These are phyloP conservation scores for Suhomyces kunorum DNA, from an alignment of 1,139 yeast species.

Conservation along the genomic window DNA sequence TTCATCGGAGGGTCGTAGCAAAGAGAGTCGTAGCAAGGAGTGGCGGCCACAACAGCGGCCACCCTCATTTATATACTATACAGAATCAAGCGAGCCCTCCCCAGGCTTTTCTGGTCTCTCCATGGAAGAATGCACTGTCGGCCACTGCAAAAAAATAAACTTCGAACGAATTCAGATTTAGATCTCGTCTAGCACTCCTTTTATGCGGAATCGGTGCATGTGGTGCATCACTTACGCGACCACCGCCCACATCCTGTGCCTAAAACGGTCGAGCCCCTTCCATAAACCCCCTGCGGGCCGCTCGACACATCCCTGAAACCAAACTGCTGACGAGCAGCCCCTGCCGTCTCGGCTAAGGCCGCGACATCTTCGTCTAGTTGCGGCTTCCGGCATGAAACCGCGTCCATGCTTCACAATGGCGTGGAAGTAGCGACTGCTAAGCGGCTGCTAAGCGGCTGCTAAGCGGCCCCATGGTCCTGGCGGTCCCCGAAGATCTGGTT, in stretches of 20 bases:
- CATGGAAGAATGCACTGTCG: constrained; percentile 1
- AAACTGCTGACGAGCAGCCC: neutral
- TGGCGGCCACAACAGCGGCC: neutral
- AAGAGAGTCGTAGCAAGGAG: no score
- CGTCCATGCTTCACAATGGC: no score
- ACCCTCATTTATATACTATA: neutral
- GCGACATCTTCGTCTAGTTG: no score
- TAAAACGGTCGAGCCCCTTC: constrained; percentile 4
- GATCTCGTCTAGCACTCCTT: constrained; percentile 7
- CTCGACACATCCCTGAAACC: constrained; percentile 1
- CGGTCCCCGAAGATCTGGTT: no score
- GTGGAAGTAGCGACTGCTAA: no score
- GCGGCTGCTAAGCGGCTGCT: no score
- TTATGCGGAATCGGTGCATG: neutral
- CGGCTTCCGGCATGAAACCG: no score
- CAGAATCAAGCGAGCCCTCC: neutral
- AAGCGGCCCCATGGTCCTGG: no score
- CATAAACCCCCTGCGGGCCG: neutral
- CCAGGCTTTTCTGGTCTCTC: neutral
- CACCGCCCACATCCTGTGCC: neutral
- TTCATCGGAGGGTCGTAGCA: no score
- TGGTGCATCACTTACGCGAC: constrained; percentile 4
- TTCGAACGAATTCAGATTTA: constrained; percentile 1
- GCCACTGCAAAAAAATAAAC: constrained; percentile 4
- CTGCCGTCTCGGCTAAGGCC: neutral